phyloP scores from a whole-genome alignment of 1,284 basidiomycete genomes.

The Ceratobasidium sp. region DNA sequence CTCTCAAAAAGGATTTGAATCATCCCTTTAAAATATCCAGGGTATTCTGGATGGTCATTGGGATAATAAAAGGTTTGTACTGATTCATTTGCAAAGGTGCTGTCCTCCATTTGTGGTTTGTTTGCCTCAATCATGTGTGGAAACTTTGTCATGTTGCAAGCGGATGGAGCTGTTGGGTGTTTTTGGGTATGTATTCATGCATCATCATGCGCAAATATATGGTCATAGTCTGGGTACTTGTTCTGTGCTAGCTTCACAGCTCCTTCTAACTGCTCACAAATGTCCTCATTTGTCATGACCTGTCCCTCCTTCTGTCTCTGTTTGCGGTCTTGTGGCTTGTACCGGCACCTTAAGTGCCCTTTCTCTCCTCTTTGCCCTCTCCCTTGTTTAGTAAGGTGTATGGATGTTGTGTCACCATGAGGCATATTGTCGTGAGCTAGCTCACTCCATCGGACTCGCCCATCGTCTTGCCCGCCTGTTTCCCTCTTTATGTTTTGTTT shows the following conservation, averaged over 20 bases:
- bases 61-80: constrained; percentile 47
- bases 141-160: constrained; percentile 48
- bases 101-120: constrained; percentile 44
- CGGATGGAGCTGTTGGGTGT: constrained; percentile 48
- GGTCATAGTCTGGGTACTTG: constrained; percentile 45
- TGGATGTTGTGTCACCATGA: too few relatives aligned
- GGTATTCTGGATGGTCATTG: constrained; percentile 46
- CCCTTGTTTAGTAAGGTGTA: too few relatives aligned
- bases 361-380: too few relatives aligned
- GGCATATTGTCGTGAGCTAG: too few relatives aligned
- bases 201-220: constrained; percentile 52
- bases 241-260: constrained; percentile 51
- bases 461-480: too few relatives aligned
- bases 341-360: too few relatives aligned
- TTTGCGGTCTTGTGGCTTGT: too few relatives aligned
- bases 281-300: too few relatives aligned
- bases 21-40: constrained; percentile 52
- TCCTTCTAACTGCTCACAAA: constrained; percentile 47
- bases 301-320: too few relatives aligned
- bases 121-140: neutral
- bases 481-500: too few relatives aligned
- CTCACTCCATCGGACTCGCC: too few relatives aligned
- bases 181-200: constrained; percentile 51
- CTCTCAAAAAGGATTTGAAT: constrained; percentile 47
- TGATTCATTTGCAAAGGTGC: constrained; percentile 41